A percentile compares a stretch with the other conserved stretches of the same genome.
Evolutionary conservation across 257 asterid species (phyloP).

Genomic region (Paulownia fortunei): DNA sequence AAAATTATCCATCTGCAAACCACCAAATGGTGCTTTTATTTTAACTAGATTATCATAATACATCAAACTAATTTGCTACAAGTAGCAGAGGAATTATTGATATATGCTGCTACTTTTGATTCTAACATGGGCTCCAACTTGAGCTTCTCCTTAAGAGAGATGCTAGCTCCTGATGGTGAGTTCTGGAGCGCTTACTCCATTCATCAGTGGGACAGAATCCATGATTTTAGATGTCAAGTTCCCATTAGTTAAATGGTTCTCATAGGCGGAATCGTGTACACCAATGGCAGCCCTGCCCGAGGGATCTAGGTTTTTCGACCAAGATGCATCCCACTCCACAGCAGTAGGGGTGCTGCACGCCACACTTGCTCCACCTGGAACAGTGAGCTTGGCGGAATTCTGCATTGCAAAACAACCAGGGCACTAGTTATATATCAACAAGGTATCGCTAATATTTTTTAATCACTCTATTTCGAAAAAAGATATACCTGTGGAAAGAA

Average conservation of each 20-base stretch:
- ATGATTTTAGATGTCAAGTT: conserved; percentile 40
- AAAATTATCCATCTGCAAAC: neutral
- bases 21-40: neutral
- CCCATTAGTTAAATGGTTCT: conserved; percentile 45
- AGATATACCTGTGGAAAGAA: conserved; percentile 87
- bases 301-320: conserved; percentile 90
- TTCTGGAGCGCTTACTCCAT: conserved; percentile 53
- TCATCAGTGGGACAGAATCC: conserved; percentile 46
- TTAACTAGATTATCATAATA: conserved; percentile 10
- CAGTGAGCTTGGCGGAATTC: conserved; percentile 80
- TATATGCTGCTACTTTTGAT: neutral
- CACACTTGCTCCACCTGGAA: conserved; percentile 92
- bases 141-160: neutral
- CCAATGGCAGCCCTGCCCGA: conserved; percentile 95
- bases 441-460: neutral
- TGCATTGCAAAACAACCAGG: conserved; percentile 36
- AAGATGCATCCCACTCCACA: conserved; percentile 86
- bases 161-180: conserved; percentile 66
- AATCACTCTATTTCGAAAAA: neutral
- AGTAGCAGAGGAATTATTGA: conserved; percentile 21
- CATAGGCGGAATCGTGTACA: conserved; percentile 85
- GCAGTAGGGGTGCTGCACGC: conserved; percentile 95
- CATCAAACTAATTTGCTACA: conserved; percentile 21
- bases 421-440: neutral
- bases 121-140: neutral